Base-by-base conservation (phyloP, 805 yeast genomes). In the Pichia heedii region DNA sequence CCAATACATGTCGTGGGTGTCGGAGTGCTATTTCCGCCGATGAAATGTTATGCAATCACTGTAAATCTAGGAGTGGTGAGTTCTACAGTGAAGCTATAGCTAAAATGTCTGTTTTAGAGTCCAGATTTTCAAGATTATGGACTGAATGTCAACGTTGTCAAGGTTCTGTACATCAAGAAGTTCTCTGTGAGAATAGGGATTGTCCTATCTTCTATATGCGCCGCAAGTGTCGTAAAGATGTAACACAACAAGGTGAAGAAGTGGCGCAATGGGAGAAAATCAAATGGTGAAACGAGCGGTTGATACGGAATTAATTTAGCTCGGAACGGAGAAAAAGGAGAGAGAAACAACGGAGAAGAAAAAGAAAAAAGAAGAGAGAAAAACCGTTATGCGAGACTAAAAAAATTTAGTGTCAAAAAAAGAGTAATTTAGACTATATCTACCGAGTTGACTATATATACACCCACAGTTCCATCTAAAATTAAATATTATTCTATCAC, bases 181-280 rank as follows among this genome's bases (percentile, higher is more conserved):
- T 93, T 4, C 68, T 90, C 21, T 93, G 99, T 62, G 81, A 96
- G 0, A 87, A 90, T 52, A 88, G 89, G 52, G 97, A 93, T 62
- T 93, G 99, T 66, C 96, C 97, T 2, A 93, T 93, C 32, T 93
- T 93, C 57, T 93, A 93, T 61, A 93, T 93, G 98, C 73, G 99
- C 57, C 89, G 77, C 62, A 82, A 83, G 57, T 84, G 81, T 9
- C 90, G 83, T 55, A 84, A 82, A 60, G 94, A 84, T 54, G 73
- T 80, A 8, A 60, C 65, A 29, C 69, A 68, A 33, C 81, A 79
- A 44, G 66, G 77, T 9, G 60, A 60, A 22, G 90, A 84, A 54
- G 58, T 84, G 47, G 65, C 63, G 22, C 77, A 79, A 57, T 84
- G 87, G 79, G 84, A 82, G 48, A 67, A 69, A 20, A 74, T 79